A percentile compares a stretch with the other conserved stretches of the same genome.
Conservation (phyloP, 2,329 filamentous ascomycete species). For the Zasmidium cellare region DNA sequence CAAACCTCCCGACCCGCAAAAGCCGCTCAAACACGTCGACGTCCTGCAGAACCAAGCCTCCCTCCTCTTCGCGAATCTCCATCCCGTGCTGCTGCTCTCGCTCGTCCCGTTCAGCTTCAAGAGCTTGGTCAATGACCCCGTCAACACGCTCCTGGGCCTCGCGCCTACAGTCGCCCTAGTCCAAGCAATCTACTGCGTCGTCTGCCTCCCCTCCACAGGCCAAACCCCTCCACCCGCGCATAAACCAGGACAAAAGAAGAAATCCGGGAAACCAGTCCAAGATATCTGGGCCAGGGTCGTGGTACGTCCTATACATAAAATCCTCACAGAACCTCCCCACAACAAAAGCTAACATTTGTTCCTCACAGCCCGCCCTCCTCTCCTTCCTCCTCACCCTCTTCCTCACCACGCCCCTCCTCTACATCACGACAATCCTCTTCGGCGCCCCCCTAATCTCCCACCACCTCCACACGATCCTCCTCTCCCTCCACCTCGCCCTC, state of each 20-base stretch:
- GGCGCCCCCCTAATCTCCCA: constrained; percentile 88
- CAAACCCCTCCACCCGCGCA: constrained; percentile 29
- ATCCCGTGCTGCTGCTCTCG: constrained; percentile 67
- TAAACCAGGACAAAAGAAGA: constrained; percentile 49
- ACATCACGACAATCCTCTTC: constrained; percentile 74
- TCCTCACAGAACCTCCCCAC: neutral
- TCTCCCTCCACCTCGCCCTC: constrained; percentile 77
- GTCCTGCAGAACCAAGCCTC: constrained; percentile 30
- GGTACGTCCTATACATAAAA: constrained; percentile 35
- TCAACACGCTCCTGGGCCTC: constrained; percentile 60
- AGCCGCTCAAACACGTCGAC: constrained; percentile 29
- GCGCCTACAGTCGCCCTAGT: constrained; percentile 64
- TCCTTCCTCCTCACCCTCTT: constrained; percentile 62
- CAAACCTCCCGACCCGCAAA: constrained; percentile 14
- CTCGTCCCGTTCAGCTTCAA: constrained; percentile 65
- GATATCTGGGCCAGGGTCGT: constrained; percentile 45
- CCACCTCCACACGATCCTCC: constrained; percentile 73
- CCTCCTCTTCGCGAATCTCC: constrained; percentile 59
- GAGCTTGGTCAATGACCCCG: constrained; percentile 68
- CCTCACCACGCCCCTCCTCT: constrained; percentile 58
- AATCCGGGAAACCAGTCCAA: constrained; percentile 55
- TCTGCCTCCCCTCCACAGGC: constrained; percentile 59
- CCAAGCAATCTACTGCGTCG: constrained; percentile 61
- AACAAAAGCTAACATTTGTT: constrained; percentile 9
- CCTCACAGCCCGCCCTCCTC: constrained; percentile 64